Percentiles rank a stretch among this genome's conserved stretches.
Conservation (phyloP, 164 flowering plant genomes). For the Akebia trifoliata region DNA sequence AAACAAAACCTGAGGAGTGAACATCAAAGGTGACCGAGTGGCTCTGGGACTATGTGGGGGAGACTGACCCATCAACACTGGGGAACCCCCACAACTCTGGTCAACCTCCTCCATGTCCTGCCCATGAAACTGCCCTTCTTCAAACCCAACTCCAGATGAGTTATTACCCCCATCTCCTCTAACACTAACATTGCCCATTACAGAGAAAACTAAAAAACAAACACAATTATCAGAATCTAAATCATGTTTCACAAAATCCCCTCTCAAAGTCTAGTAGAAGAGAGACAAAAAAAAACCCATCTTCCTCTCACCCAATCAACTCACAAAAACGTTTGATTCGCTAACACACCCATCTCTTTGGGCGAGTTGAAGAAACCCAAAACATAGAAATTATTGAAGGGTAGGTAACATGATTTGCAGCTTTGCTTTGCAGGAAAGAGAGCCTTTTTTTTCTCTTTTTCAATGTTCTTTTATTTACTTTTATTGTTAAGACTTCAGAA, state of each 20-base stretch:
- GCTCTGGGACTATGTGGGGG: conserved; percentile 75
- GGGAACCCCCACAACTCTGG: conserved; percentile 18
- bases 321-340: conserved; percentile 6
- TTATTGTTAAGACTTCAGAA: background rate
- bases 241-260: background rate
- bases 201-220: conserved; percentile 4
- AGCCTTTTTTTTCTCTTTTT: conserved; percentile 8
- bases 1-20: conserved; percentile 68
- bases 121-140: conserved; percentile 17
- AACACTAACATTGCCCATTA: conserved; percentile 83
- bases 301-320: conserved; percentile 1
- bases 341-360: background rate
- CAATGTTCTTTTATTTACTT: background rate
- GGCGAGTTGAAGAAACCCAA: background rate
- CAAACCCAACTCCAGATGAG: conserved; percentile 30
- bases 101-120: conserved; percentile 14
- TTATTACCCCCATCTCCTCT: conserved; percentile 49
- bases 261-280: background rate
- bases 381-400: conserved; percentile 16
- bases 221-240: conserved; percentile 8
- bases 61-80: conserved; percentile 59
- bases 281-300: background rate
- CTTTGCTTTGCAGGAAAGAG: conserved; percentile 13
- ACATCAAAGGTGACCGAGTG: conserved; percentile 61
- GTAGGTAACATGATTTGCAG: conserved; percentile 15